Conservation (phyloP, 257 asterid species). For the Solanum dulcamara region DNA sequence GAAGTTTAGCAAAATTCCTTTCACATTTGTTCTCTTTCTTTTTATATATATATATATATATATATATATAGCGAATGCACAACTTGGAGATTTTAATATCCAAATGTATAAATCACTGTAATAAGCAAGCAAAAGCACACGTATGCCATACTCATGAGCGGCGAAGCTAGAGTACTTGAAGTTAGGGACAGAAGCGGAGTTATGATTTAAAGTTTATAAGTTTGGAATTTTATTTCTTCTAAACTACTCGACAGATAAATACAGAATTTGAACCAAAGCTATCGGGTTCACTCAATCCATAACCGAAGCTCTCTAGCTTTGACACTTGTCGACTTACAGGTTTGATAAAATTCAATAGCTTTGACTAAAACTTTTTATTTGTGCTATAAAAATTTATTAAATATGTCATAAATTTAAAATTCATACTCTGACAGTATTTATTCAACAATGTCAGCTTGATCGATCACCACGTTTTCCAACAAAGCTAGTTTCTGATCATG, state of each 20-base stretch:
- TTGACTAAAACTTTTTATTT: not conserved
- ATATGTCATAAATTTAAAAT: too few species aligned
- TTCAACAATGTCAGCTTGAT: too few species aligned
- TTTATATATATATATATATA: not conserved
- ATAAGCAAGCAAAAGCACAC: not conserved
- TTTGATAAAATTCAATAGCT: not conserved
- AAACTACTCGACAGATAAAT: not conserved
- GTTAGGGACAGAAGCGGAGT: not conserved
- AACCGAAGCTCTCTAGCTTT: not conserved
- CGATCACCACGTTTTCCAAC: not conserved
- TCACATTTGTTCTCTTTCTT: not conserved
- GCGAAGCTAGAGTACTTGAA: not conserved
- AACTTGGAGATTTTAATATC: not conserved
- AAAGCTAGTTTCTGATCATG: not conserved
- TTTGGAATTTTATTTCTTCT: not conserved
- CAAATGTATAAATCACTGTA: not conserved
- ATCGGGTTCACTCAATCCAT: not conserved
- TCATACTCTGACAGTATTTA: too few species aligned
- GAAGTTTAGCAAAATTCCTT: not conserved
- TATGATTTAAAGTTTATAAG: not conserved
- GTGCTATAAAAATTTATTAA: too few species aligned
- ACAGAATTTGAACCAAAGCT: not conserved
- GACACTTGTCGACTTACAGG: not conserved
- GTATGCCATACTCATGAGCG: not conserved
- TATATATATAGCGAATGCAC: not conserved